Base-by-base conservation (phyloP, 2,329 filamentous ascomycete genomes). In the Fusarium sacchari region DNA sequence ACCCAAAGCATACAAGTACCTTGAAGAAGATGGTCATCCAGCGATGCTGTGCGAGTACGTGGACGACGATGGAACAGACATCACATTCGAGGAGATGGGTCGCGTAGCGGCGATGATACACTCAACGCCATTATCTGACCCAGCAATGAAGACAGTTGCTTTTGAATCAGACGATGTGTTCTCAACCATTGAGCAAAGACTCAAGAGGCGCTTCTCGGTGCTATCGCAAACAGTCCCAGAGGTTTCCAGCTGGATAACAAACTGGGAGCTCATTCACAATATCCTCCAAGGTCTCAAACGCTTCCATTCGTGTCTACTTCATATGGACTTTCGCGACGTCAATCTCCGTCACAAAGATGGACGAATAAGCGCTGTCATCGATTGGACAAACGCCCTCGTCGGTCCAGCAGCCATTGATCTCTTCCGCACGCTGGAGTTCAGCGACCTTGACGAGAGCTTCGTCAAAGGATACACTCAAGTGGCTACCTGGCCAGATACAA, bases 291-390 rank as follows among this genome's bases (percentile, higher is more conserved):
- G 22, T 2, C 39, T 69, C 26, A 40, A n/a, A 8, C 64, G 66
- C 2, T 68, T 63, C 7, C 43, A 49, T 5, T n/a, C 43, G 15
- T 42, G 57, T 24, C 56, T 68, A 24, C 28, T 69, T 0, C 66
- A 69, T 12, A 69, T 68, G 64, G 64, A 69, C 49, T 69, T 68
- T 49, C 66, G 66, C 28, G 34, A 68, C 0, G 66, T 69, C 39
- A 69, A 69, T 13, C 56, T 68, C 0, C 64, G 66, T 2, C 64
- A 52, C 4, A 42, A 7, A 0, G 4, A 69, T 10, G 49, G 49
- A 9, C 10, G 7, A n/a, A 69, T 64, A 32, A 69, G 28, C 10
- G 66, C 64, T 1, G 66, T 69, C 1, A 52, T 69, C 3, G 66
- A 69, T 22, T 69, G 66, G 66, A 69, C 66, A 0, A 69, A 69